phyloP scores from a whole-genome alignment of 805 yeast species.

The Clavispora santaluciae region DNA sequence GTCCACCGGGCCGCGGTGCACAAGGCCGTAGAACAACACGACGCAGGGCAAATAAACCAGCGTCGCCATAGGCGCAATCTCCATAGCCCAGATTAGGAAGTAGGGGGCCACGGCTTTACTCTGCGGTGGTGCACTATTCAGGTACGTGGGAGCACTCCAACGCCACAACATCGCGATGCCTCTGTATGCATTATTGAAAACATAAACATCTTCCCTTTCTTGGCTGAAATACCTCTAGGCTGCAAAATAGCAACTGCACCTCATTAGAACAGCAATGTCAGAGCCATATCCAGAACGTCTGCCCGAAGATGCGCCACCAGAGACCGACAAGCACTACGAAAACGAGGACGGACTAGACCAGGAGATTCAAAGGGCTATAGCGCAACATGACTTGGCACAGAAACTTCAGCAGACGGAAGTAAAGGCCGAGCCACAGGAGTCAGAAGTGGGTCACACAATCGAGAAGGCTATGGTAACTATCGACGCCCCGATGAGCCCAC shows the following conservation, averaged over 20 bases:
- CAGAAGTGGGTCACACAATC: neutral
- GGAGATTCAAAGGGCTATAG: constrained; percentile 17
- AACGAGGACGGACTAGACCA: constrained; percentile 18
- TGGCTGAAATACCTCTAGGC: neutral
- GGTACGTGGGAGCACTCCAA: neutral
- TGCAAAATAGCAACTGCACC: neutral
- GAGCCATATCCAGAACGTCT: neutral
- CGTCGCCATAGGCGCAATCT: too few species aligned
- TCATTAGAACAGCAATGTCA: neutral
- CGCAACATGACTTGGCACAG: constrained; percentile 18
- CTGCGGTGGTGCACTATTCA: too few species aligned
- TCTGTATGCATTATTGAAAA: constrained; percentile 1
- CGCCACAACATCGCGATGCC: constrained; percentile 1
- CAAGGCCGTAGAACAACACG: too few species aligned
- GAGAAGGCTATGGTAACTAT: neutral
- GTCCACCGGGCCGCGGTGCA: too few species aligned
- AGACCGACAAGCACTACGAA: constrained; percentile 3
- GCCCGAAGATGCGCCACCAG: neutral
- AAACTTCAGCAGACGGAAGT: constrained; percentile 4
- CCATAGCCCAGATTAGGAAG: too few species aligned
- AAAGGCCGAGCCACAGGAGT: neutral
- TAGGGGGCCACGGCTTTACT: too few species aligned
- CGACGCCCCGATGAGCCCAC: neutral
- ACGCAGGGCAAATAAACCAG: too few species aligned
- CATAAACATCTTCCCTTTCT: neutral